Percentiles rank a stretch among this genome's conserved stretches.
phyloP scores from a whole-genome alignment of 148 eudicot genomes.

The Amaranthus hypochondriacus region DNA sequence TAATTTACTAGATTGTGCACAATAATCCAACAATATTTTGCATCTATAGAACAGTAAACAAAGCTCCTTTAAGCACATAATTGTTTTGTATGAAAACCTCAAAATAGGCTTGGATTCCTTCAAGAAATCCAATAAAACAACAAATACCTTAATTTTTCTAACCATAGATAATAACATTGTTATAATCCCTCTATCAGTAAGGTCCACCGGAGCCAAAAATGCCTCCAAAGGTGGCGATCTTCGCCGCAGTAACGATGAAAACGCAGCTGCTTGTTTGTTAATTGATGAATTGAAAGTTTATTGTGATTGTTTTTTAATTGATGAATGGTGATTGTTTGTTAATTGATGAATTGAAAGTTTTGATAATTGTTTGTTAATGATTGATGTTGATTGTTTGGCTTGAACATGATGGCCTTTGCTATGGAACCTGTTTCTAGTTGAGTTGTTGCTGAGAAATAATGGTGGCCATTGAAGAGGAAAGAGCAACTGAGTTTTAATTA shows the following conservation, averaged over 20 bases:
- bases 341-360: too few species aligned
- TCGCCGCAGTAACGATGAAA: conserved; percentile 60
- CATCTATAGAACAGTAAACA: conserved; percentile 67
- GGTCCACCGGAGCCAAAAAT: conserved; percentile 81
- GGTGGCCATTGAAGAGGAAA: too few species aligned
- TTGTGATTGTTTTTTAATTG: too few species aligned
- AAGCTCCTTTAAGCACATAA: conserved; percentile 72
- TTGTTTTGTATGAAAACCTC: conserved; percentile 34
- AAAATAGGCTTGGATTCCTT: conserved; percentile 29
- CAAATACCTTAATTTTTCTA: conserved; percentile 56
- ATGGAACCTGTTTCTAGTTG: too few species aligned
- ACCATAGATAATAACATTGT: conserved; percentile 45
- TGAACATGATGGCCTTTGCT: too few species aligned
- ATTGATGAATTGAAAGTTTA: too few species aligned
- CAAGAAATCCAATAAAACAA: conserved; percentile 50
- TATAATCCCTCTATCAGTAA: conserved; percentile 46
- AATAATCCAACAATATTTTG: conserved; percentile 67
- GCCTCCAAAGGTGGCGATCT: conserved; percentile 79
- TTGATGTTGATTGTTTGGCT: too few species aligned
- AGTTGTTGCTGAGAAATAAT: too few species aligned
- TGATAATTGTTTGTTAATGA: too few species aligned
- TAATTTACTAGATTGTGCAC: conserved; percentile 53
- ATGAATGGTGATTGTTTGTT: too few species aligned
- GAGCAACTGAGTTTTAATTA: too few species aligned
- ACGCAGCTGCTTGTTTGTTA: conserved; percentile 41